A percentile compares a stretch with the other conserved stretches of the same genome.
Evolutionary conservation across 192 early-diverging fungal species (phyloP).

Genomic region (Linnemannia schmuckeri): DNA sequence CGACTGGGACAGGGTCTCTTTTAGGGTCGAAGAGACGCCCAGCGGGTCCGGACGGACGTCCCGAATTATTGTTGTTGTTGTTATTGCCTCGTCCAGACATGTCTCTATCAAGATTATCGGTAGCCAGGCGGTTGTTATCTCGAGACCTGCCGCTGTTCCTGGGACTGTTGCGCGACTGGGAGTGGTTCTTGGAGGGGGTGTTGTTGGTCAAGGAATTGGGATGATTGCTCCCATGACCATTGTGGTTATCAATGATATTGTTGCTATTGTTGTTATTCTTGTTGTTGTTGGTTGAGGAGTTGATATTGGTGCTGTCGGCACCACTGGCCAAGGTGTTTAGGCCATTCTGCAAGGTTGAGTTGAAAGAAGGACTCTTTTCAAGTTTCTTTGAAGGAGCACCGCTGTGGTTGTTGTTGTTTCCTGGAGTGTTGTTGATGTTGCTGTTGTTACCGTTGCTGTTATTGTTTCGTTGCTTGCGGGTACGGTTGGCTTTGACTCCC

Average conservation of each 20-base stretch:
- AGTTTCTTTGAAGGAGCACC: slow-evolving; percentile 29
- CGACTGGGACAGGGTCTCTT: slow-evolving; percentile 44
- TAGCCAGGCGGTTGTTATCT: neutral
- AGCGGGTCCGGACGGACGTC: slow-evolving; percentile 12
- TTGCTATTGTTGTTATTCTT: neutral
- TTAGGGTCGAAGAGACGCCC: slow-evolving; percentile 50
- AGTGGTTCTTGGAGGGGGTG: slow-evolving; percentile 19
- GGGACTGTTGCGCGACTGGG: slow-evolving; percentile 10
- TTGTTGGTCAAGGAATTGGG: neutral
- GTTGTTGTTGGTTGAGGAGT: slow-evolving; percentile 2
- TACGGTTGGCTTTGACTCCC: slow-evolving; percentile 27
- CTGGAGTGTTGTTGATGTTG: neutral
- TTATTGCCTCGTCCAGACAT: slow-evolving; percentile 11
- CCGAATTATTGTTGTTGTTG: slow-evolving; percentile 3
- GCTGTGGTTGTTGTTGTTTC: slow-evolving; percentile 13
- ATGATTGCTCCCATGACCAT: neutral
- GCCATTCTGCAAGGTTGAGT: slow-evolving; percentile 40
- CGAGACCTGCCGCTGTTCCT: neutral
- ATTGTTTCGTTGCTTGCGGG: slow-evolving; percentile 29
- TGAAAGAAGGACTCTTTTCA: slow-evolving; percentile 49
- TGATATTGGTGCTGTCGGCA: slow-evolving; percentile 1
- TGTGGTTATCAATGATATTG: neutral
- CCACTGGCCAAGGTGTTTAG: slow-evolving; percentile 17
- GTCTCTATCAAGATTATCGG: slow-evolving; percentile 25
- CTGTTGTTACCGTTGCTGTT: slow-evolving; percentile 12